Conservation (phyloP, 129 eudicot species). For the Heracleum sosnowskyi region DNA sequence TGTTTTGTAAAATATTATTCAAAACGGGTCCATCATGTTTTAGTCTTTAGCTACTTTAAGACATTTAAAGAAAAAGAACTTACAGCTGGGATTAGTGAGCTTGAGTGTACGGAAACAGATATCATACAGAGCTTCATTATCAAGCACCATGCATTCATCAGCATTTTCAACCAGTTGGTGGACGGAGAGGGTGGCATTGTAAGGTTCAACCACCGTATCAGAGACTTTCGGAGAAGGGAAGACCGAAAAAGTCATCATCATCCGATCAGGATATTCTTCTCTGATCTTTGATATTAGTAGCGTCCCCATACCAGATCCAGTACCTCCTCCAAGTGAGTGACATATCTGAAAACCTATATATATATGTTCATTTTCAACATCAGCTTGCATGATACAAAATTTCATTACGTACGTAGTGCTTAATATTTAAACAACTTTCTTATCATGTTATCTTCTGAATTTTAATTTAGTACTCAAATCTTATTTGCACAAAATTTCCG, state of each 20-base stretch:
- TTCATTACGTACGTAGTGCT: too few species aligned
- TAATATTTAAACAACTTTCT: too few species aligned
- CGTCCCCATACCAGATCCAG: constrained; percentile 88
- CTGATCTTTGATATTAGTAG: constrained; percentile 71
- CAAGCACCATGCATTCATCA: constrained; percentile 88
- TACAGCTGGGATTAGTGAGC: constrained; percentile 83
- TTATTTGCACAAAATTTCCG: not conserved
- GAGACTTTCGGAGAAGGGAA: constrained; percentile 83
- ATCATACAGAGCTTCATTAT: constrained; percentile 72
- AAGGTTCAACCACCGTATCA: constrained; percentile 84
- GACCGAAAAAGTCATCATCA: constrained; percentile 88
- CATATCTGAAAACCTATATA: constrained; percentile 66
- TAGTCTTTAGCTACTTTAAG: not conserved
- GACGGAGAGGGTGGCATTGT: constrained; percentile 83
- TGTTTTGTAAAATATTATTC: too few species aligned
- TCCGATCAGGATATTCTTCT: constrained; percentile 79
- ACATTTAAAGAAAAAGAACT: constrained; percentile 18
- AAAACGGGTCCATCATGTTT: not conserved
- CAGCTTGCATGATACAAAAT: not conserved
- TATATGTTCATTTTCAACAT: not conserved
- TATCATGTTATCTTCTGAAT: too few species aligned
- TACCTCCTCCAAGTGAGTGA: constrained; percentile 79
- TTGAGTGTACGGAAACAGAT: constrained; percentile 83
- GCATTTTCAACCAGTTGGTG: constrained; percentile 85
- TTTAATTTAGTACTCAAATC: too few species aligned